Evolutionary conservation across 345 rosid genomes (phyloP), one percentile per base, ranked within the genome.

Genomic region (Bruguiera sexangula): DNA sequence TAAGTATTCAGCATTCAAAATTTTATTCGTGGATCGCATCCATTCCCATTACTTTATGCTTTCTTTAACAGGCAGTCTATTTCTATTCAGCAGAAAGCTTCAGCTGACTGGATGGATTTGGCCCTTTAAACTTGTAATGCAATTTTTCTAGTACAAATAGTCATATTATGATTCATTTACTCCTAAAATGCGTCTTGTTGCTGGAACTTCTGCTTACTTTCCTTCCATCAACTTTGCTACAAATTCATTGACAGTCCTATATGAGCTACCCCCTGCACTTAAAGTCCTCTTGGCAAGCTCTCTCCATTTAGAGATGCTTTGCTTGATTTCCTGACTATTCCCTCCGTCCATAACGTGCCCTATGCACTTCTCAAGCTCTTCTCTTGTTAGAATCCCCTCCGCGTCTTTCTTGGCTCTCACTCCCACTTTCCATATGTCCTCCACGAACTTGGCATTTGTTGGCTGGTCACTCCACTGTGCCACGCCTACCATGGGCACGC

Each of bases 381-480:
- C 73, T 65, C 80, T 72, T 0, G 26, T 76, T 53, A 85, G 63
- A 37, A 76, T 75, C 70, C 82, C 82, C 21, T 36, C 72, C 24
- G 62, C 66, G 39, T 65, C 66, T 64, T 21, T 68, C 73, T 68
- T 63, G 29, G 70, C 83, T 72, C 79, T 77, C 68, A 75, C 72
- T 16, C 86, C 87, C 2, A 80, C 83, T 63, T 58, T 75, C 85
- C 85, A 83, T 26, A 82, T 67, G 0, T 74, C 82, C 71, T 79
- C 85, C 58, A 78, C 55, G 37, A 79, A 76, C 84, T 81, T 78
- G 19, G 87, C 83, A 69, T 86, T 82, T 1, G 76, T 78, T 5
- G 83, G 83, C 77, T 85, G 87, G 69, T 82, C 89, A 36, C 77
- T 72, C 77, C 84, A 69, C 55, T 78, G 77, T 0, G 83, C 77